Conservation (phyloP, 73 alveolate genomes). For the Blepharisma japonicum region DNA sequence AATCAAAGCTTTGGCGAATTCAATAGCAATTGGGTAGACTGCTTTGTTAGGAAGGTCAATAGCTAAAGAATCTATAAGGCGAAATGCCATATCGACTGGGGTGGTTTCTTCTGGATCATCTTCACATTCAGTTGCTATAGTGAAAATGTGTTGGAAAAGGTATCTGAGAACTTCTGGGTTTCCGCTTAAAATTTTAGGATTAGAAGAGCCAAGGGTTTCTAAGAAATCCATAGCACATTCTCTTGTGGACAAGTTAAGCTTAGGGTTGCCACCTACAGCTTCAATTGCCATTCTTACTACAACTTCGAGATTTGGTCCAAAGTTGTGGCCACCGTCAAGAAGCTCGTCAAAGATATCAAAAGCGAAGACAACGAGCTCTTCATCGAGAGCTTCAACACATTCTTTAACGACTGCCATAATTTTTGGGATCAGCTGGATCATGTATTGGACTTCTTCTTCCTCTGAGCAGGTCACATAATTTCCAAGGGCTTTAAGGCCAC, state of each 20-base stretch:
- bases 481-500: slow-evolving; percentile 10
- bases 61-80: slow-evolving; percentile 27
- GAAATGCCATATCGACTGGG: slow-evolving; percentile 24
- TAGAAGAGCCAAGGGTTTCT: not conserved
- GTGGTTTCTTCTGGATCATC: slow-evolving; percentile 27
- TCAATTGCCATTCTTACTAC: slow-evolving; percentile 9
- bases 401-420: not conserved
- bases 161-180: slow-evolving; percentile 2
- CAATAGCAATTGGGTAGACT: slow-evolving; percentile 16
- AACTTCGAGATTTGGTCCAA: not conserved
- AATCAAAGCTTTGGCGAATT: not conserved
- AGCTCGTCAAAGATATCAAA: slow-evolving; percentile 22
- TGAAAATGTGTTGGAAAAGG: not conserved
- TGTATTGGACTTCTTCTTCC: not conserved
- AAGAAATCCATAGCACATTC: slow-evolving; percentile 32
- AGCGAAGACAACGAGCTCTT: slow-evolving; percentile 24
- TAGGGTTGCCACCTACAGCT: slow-evolving; percentile 26
- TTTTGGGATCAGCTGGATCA: slow-evolving; percentile 16
- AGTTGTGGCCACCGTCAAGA: slow-evolving; percentile 7
- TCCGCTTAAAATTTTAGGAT: slow-evolving; percentile 18
- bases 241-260: slow-evolving; percentile 17
- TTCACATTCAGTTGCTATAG: slow-evolving; percentile 19
- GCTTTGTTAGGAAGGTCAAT: slow-evolving; percentile 9
- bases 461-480: not conserved
- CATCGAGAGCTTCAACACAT: slow-evolving; percentile 15